Evolutionary conservation across 306 rosid species (phyloP), one percentile per base, ranked within the genome.

Genomic region (Calophaca sinica): DNA sequence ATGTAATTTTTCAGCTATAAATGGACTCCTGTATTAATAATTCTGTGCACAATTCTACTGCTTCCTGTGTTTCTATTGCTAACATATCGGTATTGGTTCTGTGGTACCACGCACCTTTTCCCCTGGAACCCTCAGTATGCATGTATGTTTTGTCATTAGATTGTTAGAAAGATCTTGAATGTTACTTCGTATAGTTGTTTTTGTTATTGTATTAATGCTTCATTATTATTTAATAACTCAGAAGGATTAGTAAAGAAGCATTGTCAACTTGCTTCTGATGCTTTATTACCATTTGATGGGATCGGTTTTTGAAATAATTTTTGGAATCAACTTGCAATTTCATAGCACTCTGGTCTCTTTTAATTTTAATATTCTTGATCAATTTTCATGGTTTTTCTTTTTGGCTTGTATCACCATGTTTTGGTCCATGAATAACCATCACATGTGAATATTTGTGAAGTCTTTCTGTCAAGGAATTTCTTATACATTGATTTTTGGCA

Each of bases 1-100:
- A 81, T 62, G 62, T 75, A 53, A 76, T 64, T 72, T 68, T 38
- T 61, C 73, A 7, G 20, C 68, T 81, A 64, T 82, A 65, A 62
- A 74, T 46, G 39, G 52, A 73, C 41, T 77, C 77, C 12, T 83
- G 79, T 64, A 70, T 79, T 74, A 53, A 63, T 75, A 73, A 48
- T 60, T 50, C 55, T 66, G 61, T 46, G 52, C 10, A 33, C 76
- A 72, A 48, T 52, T 48, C 52, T 59, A 33, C 71, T 69, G 68
- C 75, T 48, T 57, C 44, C 72, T 41, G 9, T 63, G 41, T 69
- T 53, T 61, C 72, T 62, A 74, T 72, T 62, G 74, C 69, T 65
- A 77, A 32, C 58, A 48, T 78, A 68, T 75, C 74, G 46, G 63
- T 5, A 68, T 41, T 68, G 36, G 46, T 72, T 75, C 35, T 52